Conservation (phyloP, 2,329 filamentous ascomycete species). For the Fusarium pseudoanthophilum region DNA sequence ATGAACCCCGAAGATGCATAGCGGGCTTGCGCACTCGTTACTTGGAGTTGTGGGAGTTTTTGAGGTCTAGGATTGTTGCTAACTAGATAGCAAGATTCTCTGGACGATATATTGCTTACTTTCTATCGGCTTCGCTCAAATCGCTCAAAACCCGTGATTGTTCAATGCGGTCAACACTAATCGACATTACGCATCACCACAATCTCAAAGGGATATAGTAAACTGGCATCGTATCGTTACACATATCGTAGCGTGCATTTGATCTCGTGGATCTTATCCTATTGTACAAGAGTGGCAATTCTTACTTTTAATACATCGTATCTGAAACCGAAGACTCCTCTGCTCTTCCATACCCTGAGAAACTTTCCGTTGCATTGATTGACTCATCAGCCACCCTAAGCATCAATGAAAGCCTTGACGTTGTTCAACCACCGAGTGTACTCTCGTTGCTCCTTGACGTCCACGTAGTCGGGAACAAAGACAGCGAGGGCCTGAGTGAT, state of each 20-base stretch:
- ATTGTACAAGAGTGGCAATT: constrained; percentile 48
- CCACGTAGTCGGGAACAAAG: constrained; percentile 96
- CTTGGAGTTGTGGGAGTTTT: constrained; percentile 46
- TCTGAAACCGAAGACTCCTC: constrained; percentile 23
- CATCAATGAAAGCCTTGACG: constrained; percentile 86
- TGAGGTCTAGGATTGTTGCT: constrained; percentile 30
- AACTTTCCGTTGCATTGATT: background rate
- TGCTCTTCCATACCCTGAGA: constrained; percentile 20
- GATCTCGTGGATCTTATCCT: constrained; percentile 40
- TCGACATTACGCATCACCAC: background rate
- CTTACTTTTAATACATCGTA: constrained; percentile 35
- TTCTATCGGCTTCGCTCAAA: constrained; percentile 5
- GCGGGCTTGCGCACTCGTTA: constrained; percentile 45
- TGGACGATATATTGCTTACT: constrained; percentile 28
- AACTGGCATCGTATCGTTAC: constrained; percentile 40
- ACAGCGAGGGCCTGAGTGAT: constrained; percentile 86
- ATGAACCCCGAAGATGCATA: constrained; percentile 35
- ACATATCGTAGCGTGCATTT: constrained; percentile 38
- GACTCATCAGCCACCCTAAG: constrained; percentile 55
- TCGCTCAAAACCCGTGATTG: background rate
- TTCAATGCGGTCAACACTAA: background rate
- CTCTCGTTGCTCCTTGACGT: constrained; percentile 98
- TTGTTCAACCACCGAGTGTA: constrained; percentile 91
- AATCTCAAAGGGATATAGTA: background rate
- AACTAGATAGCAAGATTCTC: constrained; percentile 35